These are phyloP conservation scores for Patellifolia procumbens DNA, from an alignment of 179 eudicot genomes.

Conservation along the genomic window DNA sequence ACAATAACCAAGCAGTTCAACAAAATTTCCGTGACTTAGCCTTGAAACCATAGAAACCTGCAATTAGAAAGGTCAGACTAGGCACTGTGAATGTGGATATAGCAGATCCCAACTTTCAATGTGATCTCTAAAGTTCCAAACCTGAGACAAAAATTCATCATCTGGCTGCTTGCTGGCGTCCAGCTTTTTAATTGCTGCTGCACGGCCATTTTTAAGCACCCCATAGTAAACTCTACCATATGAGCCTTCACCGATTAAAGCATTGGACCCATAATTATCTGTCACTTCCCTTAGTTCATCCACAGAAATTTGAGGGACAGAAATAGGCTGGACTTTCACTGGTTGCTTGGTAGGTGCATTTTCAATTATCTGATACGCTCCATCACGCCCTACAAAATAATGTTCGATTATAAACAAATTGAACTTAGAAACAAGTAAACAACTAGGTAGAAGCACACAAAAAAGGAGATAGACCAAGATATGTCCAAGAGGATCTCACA, in stretches of 20 bases:
- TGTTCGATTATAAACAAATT: not conserved
- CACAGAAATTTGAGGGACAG: conserved; percentile 57
- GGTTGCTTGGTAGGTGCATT: conserved; percentile 41
- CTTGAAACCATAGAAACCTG: conserved; percentile 46
- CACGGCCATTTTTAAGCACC: conserved; percentile 60
- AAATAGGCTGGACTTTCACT: conserved; percentile 63
- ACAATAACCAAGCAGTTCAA: conserved; percentile 42
- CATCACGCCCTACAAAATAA: conserved; percentile 38
- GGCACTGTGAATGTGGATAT: not conserved
- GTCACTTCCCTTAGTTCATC: conserved; percentile 57
- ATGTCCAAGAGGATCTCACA: not conserved
- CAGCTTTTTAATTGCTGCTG: conserved; percentile 80
- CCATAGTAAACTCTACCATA: conserved; percentile 91
- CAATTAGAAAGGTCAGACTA: conserved; percentile 2
- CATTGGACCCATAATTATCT: conserved; percentile 68
- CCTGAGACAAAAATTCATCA: conserved; percentile 84
- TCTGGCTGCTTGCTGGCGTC: conserved; percentile 91
- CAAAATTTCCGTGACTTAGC: conserved; percentile 39
- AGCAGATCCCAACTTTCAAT: not conserved
- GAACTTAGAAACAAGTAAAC: not conserved
- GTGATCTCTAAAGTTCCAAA: conserved; percentile 12
- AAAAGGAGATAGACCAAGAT: not conserved
- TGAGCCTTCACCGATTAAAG: conserved; percentile 87
- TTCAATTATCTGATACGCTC: conserved; percentile 36
- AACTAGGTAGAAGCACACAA: not conserved